phyloP scores from a whole-genome alignment of 208 protist species.

The Leishmania braziliensis region DNA sequence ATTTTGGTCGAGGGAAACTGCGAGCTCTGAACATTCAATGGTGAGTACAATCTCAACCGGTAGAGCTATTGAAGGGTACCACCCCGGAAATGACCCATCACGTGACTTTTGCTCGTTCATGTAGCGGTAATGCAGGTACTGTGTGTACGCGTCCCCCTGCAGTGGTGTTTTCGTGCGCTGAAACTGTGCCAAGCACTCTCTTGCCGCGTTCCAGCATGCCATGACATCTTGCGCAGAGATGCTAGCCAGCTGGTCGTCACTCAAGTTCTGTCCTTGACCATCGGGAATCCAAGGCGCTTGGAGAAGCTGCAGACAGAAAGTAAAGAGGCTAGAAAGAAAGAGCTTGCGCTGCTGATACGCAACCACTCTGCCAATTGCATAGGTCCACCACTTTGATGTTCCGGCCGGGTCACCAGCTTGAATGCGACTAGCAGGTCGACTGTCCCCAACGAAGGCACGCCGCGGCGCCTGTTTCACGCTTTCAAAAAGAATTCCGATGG shows the following conservation, averaged over 20 bases:
- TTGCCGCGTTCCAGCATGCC: conserved; percentile 30
- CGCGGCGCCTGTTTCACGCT: conserved; percentile 24
- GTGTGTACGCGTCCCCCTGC: conserved; percentile 13
- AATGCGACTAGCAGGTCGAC: conserved; percentile 14
- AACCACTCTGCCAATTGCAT: conserved; percentile 22
- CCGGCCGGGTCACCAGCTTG: not conserved
- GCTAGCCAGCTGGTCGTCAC: conserved; percentile 15
- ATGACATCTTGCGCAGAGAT: conserved; percentile 24
- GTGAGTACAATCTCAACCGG: conserved; percentile 15
- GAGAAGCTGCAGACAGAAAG: conserved; percentile 18
- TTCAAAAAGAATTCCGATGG: conserved; percentile 19
- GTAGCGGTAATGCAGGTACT: conserved; percentile 18
- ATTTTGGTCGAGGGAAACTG: conserved; percentile 12
- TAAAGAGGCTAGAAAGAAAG: conserved; percentile 19
- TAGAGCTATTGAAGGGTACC: not conserved
- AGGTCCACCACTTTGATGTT: conserved; percentile 32
- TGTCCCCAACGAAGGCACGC: conserved; percentile 10
- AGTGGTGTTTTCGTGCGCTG: conserved; percentile 2
- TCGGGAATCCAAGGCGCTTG: conserved; percentile 34
- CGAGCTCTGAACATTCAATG: conserved; percentile 14
- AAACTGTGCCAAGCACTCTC: conserved; percentile 19
- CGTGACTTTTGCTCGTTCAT: not conserved
- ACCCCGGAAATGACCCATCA: not conserved
- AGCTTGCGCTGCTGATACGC: conserved; percentile 21
- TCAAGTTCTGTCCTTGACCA: not conserved